Evolutionary conservation across 352 stramenopile genomes (phyloP).

Genomic region (Phytophthora europaea): DNA sequence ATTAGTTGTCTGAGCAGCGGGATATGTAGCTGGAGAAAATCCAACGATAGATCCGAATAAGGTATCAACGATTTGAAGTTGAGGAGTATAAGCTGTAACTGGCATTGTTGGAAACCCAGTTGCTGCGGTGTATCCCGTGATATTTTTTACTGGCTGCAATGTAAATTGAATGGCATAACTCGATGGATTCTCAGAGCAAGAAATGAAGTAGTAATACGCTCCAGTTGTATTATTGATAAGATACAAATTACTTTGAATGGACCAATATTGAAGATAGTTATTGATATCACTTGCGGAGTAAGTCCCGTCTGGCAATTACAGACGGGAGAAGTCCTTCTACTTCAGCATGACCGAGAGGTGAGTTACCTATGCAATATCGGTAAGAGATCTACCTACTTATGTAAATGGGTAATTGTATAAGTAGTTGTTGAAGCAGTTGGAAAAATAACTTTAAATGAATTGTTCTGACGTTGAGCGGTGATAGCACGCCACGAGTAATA

Average conservation of each 20-base stretch:
- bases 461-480: not conserved
- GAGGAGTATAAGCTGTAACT: not conserved
- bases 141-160: not conserved
- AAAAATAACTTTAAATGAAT: not conserved
- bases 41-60: conserved; percentile 23
- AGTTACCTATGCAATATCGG: too few relatives aligned
- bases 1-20: conserved; percentile 2
- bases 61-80: not conserved
- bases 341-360: too few relatives aligned
- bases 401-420: not conserved
- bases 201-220: not conserved
- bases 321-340: too few relatives aligned
- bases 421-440: not conserved
- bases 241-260: not conserved
- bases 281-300: not conserved
- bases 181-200: not conserved
- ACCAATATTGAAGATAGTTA: not conserved
- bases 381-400: too few relatives aligned
- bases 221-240: not conserved
- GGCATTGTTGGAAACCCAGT: not conserved
- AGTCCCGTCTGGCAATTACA: not conserved
- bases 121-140: not conserved
- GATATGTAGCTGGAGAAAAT: conserved; percentile 28
- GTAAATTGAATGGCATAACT: not conserved
- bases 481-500: not conserved